Percentiles rank a stretch among this genome's conserved stretches.
phyloP scores from a whole-genome alignment of 2,329 filamentous ascomycete species.

The Fusarium sp. region DNA sequence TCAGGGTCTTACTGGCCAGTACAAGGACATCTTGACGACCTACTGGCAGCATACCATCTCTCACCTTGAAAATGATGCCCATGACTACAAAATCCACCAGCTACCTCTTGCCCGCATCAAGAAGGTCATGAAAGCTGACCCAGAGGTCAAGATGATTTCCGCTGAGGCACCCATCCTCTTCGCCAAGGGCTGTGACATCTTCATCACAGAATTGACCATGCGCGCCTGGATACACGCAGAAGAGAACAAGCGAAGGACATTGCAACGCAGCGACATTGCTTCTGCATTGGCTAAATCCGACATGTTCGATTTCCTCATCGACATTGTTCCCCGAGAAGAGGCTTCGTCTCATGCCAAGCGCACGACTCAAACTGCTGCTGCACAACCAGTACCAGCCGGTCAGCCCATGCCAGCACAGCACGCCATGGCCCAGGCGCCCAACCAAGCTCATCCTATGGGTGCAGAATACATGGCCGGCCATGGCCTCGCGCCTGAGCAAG shows the following conservation, averaged over 20 bases:
- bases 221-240: conserved; percentile 99
- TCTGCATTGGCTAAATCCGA: conserved; percentile 96
- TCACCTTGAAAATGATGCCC: conserved; percentile 92
- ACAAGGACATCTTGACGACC: conserved; percentile 96
- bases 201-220: conserved; percentile 99
- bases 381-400: conserved; percentile 61
- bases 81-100: conserved; percentile 99
- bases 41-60: conserved; percentile 99
- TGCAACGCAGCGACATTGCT: conserved; percentile 96
- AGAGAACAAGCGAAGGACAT: conserved; percentile 95
- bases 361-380: conserved; percentile 64
- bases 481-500: conserved; percentile 75
- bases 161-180: conserved; percentile 98
- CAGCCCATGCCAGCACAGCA: conserved; percentile 67
- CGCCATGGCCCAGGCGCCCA: conserved; percentile 66
- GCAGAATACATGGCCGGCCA: conserved; percentile 75
- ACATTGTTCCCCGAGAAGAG: conserved; percentile 97
- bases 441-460: conserved; percentile 71
- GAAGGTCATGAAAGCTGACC: conserved; percentile 99
- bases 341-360: conserved; percentile 88
- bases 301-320: conserved; percentile 99
- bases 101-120: conserved; percentile 98
- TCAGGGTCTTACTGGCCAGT: conserved; percentile 90
- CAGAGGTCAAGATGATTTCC: conserved; percentile 99
- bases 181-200: conserved; percentile 98